Percentiles rank a stretch among this genome's conserved stretches.
Conservation (phyloP, 768 basidiomycete species). For the Suillus lakei region DNA sequence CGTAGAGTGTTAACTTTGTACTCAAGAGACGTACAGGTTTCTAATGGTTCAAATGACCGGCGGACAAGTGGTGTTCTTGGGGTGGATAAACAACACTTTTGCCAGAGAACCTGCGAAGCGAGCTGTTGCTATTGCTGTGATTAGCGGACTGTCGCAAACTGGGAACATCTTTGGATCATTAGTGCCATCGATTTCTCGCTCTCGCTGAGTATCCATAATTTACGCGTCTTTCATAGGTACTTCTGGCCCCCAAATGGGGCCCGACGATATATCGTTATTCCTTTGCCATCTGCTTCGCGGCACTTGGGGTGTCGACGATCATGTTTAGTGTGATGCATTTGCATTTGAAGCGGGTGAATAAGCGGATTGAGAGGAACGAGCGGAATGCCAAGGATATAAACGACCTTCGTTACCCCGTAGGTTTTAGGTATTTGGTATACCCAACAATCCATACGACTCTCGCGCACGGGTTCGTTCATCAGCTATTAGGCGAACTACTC, state of each 20-base stretch:
- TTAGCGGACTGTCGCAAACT: conserved; percentile 78
- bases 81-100: conserved; percentile 55
- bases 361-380: conserved; percentile 40
- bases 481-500: neutral
- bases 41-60: conserved; percentile 72
- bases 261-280: conserved; percentile 67
- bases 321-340: conserved; percentile 50
- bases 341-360: conserved; percentile 46
- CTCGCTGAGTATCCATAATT: neutral
- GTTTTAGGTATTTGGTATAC: conserved; percentile 9
- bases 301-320: conserved; percentile 51
- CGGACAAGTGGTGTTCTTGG: conserved; percentile 63
- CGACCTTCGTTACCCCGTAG: neutral
- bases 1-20: neutral
- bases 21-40: conserved; percentile 49
- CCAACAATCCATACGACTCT: neutral
- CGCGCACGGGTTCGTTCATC: too few relatives aligned
- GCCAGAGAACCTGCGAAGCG: conserved; percentile 80
- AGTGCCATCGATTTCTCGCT: conserved; percentile 33
- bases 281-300: conserved; percentile 70
- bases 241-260: conserved; percentile 70
- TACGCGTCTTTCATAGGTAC: conserved; percentile 49
- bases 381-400: neutral
- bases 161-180: conserved; percentile 83
- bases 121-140: conserved; percentile 75